Base-by-base conservation (phyloP, 2,329 filamentous ascomycete genomes). In the Sporothrix brasiliensis region DNA sequence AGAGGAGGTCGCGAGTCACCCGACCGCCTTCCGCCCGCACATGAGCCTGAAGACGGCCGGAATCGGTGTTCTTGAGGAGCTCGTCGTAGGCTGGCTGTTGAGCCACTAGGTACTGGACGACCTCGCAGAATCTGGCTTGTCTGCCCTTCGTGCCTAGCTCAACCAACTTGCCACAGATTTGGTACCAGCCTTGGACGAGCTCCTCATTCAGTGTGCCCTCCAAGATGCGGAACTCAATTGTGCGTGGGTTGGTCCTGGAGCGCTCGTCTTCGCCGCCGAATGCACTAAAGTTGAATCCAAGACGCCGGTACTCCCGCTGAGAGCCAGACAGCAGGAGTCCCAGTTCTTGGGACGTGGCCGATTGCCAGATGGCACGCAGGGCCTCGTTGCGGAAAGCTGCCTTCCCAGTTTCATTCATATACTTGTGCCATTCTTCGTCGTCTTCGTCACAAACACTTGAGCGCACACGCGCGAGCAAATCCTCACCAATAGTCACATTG, bases 241-340 rank as follows among this genome's bases (percentile, higher is more conserved):
- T 82, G 49, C 77, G 76, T 0, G 80, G 80, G 34, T 77, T 79
- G 14, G 71, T 75, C 6, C 74, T 68, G 0, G 79, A 77, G 1
- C 78, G 74, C 54, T 79, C 79, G 69, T 80, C 79, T 61, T 81
- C 79, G 39, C 75, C 73, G 1, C 77, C 79, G 58, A 81, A 80
- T 0, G 79, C 77, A 70, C 79, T 79, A 61, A 82, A 82, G 73
- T 81, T 81, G 76, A 81, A 81, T 1, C 80, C 80, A 3, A 81
- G 77, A 5, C 80, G 77, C 0, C 79, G 77, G 72, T 79, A 77
- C 68, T 76, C 76, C 47, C 74, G 75, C 44, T 75, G 74, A 0
- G 75, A 70, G 0, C 80, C 80, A 1, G 80, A 80, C 14, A 82
- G 75, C 34, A 81, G 74, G 61, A 72, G 73, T 9, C 79, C 80